These are phyloP conservation scores for Rhizophora apiculata DNA, from an alignment of 345 rosid genomes.

Conservation along the genomic window DNA sequence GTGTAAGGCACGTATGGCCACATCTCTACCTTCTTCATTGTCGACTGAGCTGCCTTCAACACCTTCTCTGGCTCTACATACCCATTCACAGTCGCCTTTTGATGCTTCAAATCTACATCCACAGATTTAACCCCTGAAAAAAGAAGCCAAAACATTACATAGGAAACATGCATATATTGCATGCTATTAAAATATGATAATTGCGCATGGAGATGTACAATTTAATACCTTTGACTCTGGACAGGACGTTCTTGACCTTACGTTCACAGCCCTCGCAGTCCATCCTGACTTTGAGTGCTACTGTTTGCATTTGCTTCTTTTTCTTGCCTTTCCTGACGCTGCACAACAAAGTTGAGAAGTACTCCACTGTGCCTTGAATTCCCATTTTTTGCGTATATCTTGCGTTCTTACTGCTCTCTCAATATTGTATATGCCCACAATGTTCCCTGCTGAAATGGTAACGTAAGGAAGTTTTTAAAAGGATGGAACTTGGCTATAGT, in stretches of 20 bases:
- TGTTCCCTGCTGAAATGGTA: background rate
- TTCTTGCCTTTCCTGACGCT: conserved; percentile 40
- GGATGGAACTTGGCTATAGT: background rate
- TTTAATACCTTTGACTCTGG: conserved; percentile 58
- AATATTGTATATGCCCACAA: no score
- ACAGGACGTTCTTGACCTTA: conserved; percentile 70
- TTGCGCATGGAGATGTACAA: background rate
- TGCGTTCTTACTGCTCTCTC: background rate
- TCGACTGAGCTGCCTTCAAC: conserved; percentile 66
- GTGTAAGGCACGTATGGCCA: conserved; percentile 92
- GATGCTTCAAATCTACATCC: conserved; percentile 73
- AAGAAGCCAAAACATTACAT: background rate
- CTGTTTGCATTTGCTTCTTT: conserved; percentile 68
- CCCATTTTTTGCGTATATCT: conserved; percentile 53
- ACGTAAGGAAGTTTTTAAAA: background rate
- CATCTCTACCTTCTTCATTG: conserved; percentile 82
- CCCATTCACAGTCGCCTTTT: conserved; percentile 78
- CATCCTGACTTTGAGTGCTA: conserved; percentile 73
- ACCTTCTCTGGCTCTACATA: conserved; percentile 57
- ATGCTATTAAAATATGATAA: background rate
- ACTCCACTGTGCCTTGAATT: conserved; percentile 67
- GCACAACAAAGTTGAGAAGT: conserved; percentile 53
- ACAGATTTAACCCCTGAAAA: conserved; percentile 66
- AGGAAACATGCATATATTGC: background rate
- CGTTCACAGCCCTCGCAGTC: conserved; percentile 92